These are phyloP conservation scores for Brassica rapa DNA, from an alignment of 345 rosid genomes.

Conservation along the genomic window DNA sequence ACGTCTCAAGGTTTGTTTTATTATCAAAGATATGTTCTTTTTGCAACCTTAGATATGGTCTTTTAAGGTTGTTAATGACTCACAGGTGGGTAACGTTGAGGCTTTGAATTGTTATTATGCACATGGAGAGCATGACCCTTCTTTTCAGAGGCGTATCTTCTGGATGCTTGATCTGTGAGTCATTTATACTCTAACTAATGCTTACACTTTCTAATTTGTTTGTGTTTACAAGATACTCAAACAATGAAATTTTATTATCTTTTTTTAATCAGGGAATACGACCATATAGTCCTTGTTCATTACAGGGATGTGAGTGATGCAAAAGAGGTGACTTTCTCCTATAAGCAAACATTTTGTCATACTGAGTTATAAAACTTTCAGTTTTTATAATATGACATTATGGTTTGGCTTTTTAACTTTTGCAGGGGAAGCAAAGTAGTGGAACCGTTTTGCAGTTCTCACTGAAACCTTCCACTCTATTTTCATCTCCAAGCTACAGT, in stretches of 20 bases:
- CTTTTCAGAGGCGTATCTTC: constrained; percentile 88
- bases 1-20: constrained; percentile 61
- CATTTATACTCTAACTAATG: neutral
- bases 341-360: neutral
- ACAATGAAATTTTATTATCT: neutral
- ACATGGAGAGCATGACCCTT: constrained; percentile 81
- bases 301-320: constrained; percentile 78
- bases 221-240: neutral
- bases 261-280: constrained; percentile 62
- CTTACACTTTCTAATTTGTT: neutral
- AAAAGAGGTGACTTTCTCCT: constrained; percentile 36
- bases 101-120: constrained; percentile 94
- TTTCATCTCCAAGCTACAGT: constrained; percentile 51
- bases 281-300: constrained; percentile 92
- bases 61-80: constrained; percentile 1
- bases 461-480: constrained; percentile 44
- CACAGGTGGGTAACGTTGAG: constrained; percentile 84
- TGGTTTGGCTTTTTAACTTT: constrained; percentile 8
- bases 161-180: constrained; percentile 98
- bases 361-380: neutral
- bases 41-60: neutral
- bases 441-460: constrained; percentile 56
- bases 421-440: constrained; percentile 57
- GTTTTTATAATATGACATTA: neutral
- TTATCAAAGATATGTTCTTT: neutral